phyloP scores from a whole-genome alignment of 257 asterid species.

The Misopates orontium region DNA sequence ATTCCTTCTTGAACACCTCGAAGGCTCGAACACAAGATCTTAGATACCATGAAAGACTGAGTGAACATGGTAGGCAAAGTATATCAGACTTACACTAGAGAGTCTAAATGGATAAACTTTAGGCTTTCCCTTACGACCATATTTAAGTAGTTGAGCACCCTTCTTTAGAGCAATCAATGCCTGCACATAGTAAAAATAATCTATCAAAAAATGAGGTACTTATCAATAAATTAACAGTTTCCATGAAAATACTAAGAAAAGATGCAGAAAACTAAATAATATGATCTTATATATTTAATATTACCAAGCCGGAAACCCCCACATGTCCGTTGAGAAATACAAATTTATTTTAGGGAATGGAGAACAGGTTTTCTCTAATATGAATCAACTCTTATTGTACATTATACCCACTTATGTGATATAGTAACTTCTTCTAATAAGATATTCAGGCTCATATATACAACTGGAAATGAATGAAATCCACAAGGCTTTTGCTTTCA shows the following conservation, averaged over 20 bases:
- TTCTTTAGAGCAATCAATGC: conserved; percentile 78
- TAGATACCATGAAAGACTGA: no score
- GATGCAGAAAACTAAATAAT: no score
- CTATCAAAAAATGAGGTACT: conserved; percentile 7
- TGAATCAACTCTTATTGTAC: background rate
- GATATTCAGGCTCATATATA: background rate
- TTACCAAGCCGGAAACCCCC: no score
- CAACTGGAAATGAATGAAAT: conserved; percentile 3
- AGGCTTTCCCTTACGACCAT: conserved; percentile 94
- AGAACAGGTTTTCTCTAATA: conserved; percentile 8
- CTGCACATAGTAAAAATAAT: conserved; percentile 41
- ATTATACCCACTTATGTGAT: background rate
- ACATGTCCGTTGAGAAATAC: conserved; percentile 4
- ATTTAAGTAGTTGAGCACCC: conserved; percentile 86
- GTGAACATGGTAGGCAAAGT: no score
- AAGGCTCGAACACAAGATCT: no score
- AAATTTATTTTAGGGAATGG: conserved; percentile 5
- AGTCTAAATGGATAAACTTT: conserved; percentile 84
- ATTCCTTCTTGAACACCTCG: no score
- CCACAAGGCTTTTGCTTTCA: background rate
- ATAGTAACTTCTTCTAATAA: conserved; percentile 12
- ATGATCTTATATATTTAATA: no score
- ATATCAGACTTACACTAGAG: conserved; percentile 65
- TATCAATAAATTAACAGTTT: conserved; percentile 10
- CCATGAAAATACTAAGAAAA: conserved; percentile 1